Evolutionary conservation across 1,139 yeast species (phyloP), one percentile per base, ranked within the genome.

Genomic region (Kurtzmaniella quercitrusa): DNA sequence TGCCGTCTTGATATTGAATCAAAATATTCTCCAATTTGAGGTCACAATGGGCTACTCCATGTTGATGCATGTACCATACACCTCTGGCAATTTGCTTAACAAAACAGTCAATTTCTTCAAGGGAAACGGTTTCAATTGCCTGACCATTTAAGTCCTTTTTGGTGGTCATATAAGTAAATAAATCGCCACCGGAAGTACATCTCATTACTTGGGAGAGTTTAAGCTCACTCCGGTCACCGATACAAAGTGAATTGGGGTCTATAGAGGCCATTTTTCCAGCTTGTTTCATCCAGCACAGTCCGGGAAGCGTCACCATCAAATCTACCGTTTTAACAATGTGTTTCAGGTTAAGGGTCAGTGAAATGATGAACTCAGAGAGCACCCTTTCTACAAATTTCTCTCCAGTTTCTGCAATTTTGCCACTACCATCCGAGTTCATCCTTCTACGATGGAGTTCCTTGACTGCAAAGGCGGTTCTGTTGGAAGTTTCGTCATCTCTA

Each of bases 201-300:
- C 82, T 89, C 89, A 85, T 80, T n/a, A 85, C 85, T 57, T 82
- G 89, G 38, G 82, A 77, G 53, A 85, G 81, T 50, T 84, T 81
- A 50, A 80, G 70, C 17, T 36, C 27, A 36, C 25, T 36, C 4
- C 36, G 16, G 18, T 31, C 36, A 14, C 36, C 36, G 6, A 31
- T 14, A 17, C 36, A 31, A 10, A 31, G 36, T 6, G 31, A 27
- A 11, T 27, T 27, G 31, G 31, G 31, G 14, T 27, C 31, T 7
- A 23, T 23, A 7, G 25, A 23, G 10, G 25, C 9, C 7, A n/a
- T n/a, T 27, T 27, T 46, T 45, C 16, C 38, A 36, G 10, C 39
- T 41, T 14, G 19, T 6, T 27, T 27, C 14, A 27, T 11, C 31
- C 31, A 27, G 23, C 23, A 34, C 25, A 36, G 15, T 6, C 38